Percentiles rank a stretch among this genome's conserved stretches.
Evolutionary conservation across 768 basidiomycete genomes (phyloP).

Genomic region (Lactifluus hygrophoroides): DNA sequence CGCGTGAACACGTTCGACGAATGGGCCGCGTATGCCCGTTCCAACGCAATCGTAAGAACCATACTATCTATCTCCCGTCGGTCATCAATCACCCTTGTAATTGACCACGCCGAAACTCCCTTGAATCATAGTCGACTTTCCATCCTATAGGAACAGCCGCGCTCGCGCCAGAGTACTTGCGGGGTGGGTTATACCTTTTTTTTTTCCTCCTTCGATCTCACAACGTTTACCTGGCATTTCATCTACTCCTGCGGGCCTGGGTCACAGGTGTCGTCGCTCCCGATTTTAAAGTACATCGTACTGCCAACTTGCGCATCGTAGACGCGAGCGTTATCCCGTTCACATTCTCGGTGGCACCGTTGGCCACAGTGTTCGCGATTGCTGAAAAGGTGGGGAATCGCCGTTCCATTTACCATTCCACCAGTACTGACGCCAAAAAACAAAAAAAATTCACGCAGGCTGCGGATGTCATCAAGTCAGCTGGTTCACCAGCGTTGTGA

Average conservation of each 20-base stretch:
- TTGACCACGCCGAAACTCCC: too few relatives aligned
- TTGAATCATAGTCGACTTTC: slow-evolving; percentile 18
- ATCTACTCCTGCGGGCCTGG: too few relatives aligned
- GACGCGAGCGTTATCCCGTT: slow-evolving; percentile 19
- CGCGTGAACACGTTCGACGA: slow-evolving; percentile 15
- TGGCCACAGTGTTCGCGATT: slow-evolving; percentile 19
- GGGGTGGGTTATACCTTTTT: slow-evolving; percentile 22
- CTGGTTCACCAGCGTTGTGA: neutral
- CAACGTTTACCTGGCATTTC: too few relatives aligned
- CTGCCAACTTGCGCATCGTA: slow-evolving; percentile 33
- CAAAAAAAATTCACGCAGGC: slow-evolving; percentile 11
- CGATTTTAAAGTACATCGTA: slow-evolving; percentile 36
- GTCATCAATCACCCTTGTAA: too few relatives aligned
- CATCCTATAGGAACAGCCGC: slow-evolving; percentile 30
- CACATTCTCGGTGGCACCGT: slow-evolving; percentile 16
- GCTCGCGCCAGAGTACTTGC: slow-evolving; percentile 31
- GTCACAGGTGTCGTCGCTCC: slow-evolving; percentile 38
- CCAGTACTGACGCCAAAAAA: too few relatives aligned
- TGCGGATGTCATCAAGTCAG: slow-evolving; percentile 13
- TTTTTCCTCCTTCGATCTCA: too few relatives aligned
- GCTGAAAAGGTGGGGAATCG: slow-evolving; percentile 12
- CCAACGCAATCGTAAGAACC: slow-evolving; percentile 18
- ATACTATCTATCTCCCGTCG: too few relatives aligned
- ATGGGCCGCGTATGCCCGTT: slow-evolving; percentile 13
- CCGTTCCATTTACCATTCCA: neutral